Percentiles rank a stretch among this genome's conserved stretches.
Evolutionary conservation across 208 protist genomes (phyloP).

Genomic region (Trypanosoma avium): DNA sequence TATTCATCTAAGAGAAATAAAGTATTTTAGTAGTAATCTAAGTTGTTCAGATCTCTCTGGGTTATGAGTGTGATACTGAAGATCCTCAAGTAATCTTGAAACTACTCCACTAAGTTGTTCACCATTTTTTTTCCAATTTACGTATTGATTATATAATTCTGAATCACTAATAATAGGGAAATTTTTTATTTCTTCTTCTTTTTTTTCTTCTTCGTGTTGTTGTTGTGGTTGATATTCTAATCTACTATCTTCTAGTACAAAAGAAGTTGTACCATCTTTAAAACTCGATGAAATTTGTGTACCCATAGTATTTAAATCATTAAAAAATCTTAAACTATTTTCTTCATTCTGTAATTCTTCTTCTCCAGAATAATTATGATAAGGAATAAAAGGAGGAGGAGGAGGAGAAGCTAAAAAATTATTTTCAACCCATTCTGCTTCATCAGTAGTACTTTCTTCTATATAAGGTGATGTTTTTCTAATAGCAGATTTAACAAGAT

Average conservation of each 20-base stretch:
- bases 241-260: too few species aligned
- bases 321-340: too few species aligned
- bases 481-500: slow-evolving; percentile 37
- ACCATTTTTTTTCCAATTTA: slow-evolving; percentile 10
- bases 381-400: too few species aligned
- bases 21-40: slow-evolving; percentile 73
- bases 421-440: slow-evolving; percentile 30
- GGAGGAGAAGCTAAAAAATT: too few species aligned
- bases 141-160: slow-evolving; percentile 17
- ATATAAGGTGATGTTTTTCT: slow-evolving; percentile 24
- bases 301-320: too few species aligned
- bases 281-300: too few species aligned
- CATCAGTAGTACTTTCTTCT: slow-evolving; percentile 32
- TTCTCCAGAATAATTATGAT: too few species aligned
- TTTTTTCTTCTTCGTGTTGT: too few species aligned
- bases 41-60: slow-evolving; percentile 49
- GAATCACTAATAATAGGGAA: slow-evolving; percentile 22
- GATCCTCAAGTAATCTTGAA: slow-evolving; percentile 46
- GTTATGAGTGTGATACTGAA: slow-evolving; percentile 59
- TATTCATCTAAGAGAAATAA: slow-evolving; percentile 40
- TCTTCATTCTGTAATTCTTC: too few species aligned
- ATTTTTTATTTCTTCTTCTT: background rate
- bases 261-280: too few species aligned
- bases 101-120: slow-evolving; percentile 40
- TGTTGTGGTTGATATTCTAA: too few species aligned